Base-by-base conservation (phyloP, 139 green algal genomes). In the Trebouxia sp. region DNA sequence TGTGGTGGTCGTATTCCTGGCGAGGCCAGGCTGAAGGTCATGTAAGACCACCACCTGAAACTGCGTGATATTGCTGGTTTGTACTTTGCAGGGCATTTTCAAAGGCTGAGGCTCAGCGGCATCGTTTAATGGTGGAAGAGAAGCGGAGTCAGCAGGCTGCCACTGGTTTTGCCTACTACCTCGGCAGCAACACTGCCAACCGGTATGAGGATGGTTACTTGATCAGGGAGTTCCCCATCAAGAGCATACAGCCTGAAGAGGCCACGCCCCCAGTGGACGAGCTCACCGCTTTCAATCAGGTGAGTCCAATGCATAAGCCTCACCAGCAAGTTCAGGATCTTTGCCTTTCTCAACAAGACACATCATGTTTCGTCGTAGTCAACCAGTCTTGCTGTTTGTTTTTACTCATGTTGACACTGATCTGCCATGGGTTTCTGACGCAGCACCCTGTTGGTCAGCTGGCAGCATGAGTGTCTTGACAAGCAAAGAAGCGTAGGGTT, bases 141-240 rank as follows among this genome's bases (percentile, higher is more conserved):
- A 75, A 78, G 65, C 86, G 83, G 4, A 74, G 45, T 14, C 22
- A 32, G 5, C 14, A 55, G 0, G 38, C 26, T 15, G 45, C 22
- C 62, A 72, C 32, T 11, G 78, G 45, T 14, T 74, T 56, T 24
- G 30, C 38, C 66, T 74, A 74, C 38, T 35, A 58, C 43, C 32
- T 78, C 35, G 41, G 41, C 67, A 72, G 37, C 62, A 72, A 72
- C 12, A n/a, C 62, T 10, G 62, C 62, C 32, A 72, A 72, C 62
- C 62, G 87, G 41, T 98, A 98, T 70, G 83, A 87, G 47, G 85
- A 95, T 45, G 96, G 96, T 5, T 98, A 98, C 87, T 55, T 94
- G 35, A 53, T 96, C 75, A 91, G 93, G 35, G 84, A 75, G 0
- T 83, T 96, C 37, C 89, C 92, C 41, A 84, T 97, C 37, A 94